Base-by-base conservation (phyloP, 1,284 basidiomycete genomes). In the Apiotrichum akiyoshidainum region DNA sequence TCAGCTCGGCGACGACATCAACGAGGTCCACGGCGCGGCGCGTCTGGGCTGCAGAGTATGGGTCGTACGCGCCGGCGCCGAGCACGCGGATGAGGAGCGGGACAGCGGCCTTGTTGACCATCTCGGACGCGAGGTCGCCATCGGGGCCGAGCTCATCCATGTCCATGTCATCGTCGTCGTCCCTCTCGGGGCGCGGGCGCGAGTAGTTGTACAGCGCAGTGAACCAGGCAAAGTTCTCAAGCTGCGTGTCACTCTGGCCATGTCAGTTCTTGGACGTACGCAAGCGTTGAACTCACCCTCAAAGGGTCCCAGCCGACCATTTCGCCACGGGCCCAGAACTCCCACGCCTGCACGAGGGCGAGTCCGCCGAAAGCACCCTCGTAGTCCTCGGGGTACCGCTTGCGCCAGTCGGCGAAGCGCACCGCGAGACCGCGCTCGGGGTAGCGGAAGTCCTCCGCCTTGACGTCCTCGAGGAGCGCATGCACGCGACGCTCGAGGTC, bases 261-360 rank as follows among this genome's bases (percentile, higher is more conserved):
- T 16, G 57, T 58, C 34, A 59, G 51, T n/a, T 44, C n/a, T n/a
- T n/a, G n/a, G n/a, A n/a, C n/a, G n/a, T n/a, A n/a, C n/a, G n/a
- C n/a, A n/a, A n/a, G n/a, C n/a, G n/a, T n/a, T n/a, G n/a, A 26
- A 79, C 83, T 65, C 69, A 90, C 90, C 78, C 88, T 84, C 34
- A 94, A 81, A 44, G 89, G 89, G 72, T 92, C 86, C 92, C 94
- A 96, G 3, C 87, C 87, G 5, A 89, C 79, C 71, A 89, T 83
- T 77, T 97, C 94, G 51, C 92, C 80, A 54, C 92, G 81, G 21
- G 86, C 86, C 92, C 92, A 97, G 74, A 95, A 96, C 77, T 96
- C 93, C 93, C 94, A 97, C 41, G 90, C 90, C 58, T 88, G 87
- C 0, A 95, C 87, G 57, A 95, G 83, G 0, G 88, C 90, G 47